phyloP scores from a whole-genome alignment of 1,284 basidiomycete species.

The Cutaneotrichosporon cyanovorans region DNA sequence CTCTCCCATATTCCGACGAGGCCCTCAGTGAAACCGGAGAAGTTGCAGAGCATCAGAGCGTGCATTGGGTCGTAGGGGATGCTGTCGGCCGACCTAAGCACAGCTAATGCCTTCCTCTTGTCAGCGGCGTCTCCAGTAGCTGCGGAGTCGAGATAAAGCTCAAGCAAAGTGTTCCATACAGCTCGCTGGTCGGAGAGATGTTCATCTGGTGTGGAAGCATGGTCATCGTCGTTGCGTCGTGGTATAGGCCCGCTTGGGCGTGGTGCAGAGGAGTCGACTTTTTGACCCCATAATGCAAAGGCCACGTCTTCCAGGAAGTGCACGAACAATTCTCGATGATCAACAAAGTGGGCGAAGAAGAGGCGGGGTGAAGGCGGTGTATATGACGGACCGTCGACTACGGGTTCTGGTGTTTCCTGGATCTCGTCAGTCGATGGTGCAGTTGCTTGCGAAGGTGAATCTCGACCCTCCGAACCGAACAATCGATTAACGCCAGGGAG shows the following conservation, averaged over 20 bases:
- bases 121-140: slow-evolving; percentile 6
- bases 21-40: slow-evolving; percentile 69
- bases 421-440: not conserved
- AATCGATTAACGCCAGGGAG: slow-evolving; percentile 59
- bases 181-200: slow-evolving; percentile 66
- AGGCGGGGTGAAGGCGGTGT: slow-evolving; percentile 70
- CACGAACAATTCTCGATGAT: slow-evolving; percentile 74
- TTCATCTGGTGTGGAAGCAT: slow-evolving; percentile 53
- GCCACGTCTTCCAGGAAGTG: slow-evolving; percentile 86
- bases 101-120: slow-evolving; percentile 56
- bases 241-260: slow-evolving; percentile 2
- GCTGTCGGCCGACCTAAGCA: slow-evolving; percentile 53
- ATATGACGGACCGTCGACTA: slow-evolving; percentile 26
- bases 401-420: not conserved
- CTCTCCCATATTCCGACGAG: slow-evolving; percentile 86
- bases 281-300: slow-evolving; percentile 69
- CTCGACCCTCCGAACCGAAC: slow-evolving; percentile 5
- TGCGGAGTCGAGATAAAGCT: slow-evolving; percentile 70
- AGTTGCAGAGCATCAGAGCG: slow-evolving; percentile 87
- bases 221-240: slow-evolving; percentile 10
- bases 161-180: slow-evolving; percentile 92
- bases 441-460: not conserved
- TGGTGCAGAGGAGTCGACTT: slow-evolving; percentile 47
- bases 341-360: slow-evolving; percentile 92
- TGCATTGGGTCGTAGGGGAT: slow-evolving; percentile 85